phyloP scores from a whole-genome alignment of 306 rosid genomes.

The Vigna reflexopilosa region DNA sequence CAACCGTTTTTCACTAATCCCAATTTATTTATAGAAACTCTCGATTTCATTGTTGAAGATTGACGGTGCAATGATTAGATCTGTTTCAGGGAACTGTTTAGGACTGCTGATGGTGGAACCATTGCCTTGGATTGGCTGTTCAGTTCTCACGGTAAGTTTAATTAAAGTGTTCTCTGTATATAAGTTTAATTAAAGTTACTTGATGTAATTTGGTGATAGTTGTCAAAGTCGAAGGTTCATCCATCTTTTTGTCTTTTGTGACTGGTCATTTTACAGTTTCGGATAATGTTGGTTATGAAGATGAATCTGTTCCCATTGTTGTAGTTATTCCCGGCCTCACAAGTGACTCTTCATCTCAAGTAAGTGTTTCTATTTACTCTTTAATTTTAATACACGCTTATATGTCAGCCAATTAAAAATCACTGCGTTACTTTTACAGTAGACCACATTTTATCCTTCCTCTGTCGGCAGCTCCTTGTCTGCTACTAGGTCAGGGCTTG shows the following conservation, averaged over 20 bases:
- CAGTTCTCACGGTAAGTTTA: conserved; percentile 58
- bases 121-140: conserved; percentile 74
- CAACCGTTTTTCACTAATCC: neutral
- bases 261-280: conserved; percentile 52
- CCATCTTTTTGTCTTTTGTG: conserved; percentile 11
- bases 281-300: conserved; percentile 44
- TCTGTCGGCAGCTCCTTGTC: conserved; percentile 21
- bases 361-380: conserved; percentile 48
- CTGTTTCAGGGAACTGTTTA: conserved; percentile 60
- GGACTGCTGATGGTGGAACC: conserved; percentile 70
- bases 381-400: neutral
- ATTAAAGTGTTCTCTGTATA: too few species aligned
- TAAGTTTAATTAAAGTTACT: conserved; percentile 26
- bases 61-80: neutral
- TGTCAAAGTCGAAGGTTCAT: neutral
- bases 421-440: neutral
- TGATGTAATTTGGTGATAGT: conserved; percentile 4
- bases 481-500: neutral
- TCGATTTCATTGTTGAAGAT: neutral
- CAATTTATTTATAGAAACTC: neutral
- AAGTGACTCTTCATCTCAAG: conserved; percentile 80
- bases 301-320: conserved; percentile 68
- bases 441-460: neutral
- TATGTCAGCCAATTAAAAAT: neutral
- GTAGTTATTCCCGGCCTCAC: conserved; percentile 85